A percentile compares a stretch with the other conserved stretches of the same genome.
Evolutionary conservation across 495 filamentous ascomycete species (phyloP).

Genomic region (Cenococcum geophilum): DNA sequence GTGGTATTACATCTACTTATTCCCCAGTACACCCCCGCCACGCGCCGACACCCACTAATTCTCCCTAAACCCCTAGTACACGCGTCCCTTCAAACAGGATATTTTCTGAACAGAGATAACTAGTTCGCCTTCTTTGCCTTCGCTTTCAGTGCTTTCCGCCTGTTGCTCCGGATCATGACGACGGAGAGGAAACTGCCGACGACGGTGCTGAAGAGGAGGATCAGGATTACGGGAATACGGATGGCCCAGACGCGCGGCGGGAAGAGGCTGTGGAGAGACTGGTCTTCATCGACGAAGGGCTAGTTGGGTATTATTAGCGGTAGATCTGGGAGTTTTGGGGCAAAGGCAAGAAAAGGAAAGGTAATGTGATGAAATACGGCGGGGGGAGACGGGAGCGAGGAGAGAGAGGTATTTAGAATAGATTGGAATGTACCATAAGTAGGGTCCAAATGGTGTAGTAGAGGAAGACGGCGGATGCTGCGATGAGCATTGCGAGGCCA

Average conservation of each 20-base stretch:
- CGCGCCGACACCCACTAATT: no score
- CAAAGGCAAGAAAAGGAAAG: background rate
- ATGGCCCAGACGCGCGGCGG: slow-evolving; percentile 98
- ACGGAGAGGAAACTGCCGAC: slow-evolving; percentile 93
- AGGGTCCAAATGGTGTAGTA: slow-evolving; percentile 99
- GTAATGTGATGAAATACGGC: background rate
- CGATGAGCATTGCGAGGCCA: slow-evolving; percentile 95
- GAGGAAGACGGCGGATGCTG: slow-evolving; percentile 89
- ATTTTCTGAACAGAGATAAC: background rate
- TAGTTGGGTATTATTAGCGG: slow-evolving; percentile 36
- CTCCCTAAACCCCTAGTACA: no score
- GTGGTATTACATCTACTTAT: no score
- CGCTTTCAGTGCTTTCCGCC: slow-evolving; percentile 92
- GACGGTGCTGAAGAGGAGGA: slow-evolving; percentile 84
- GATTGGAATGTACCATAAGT: slow-evolving; percentile 64
- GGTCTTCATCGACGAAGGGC: slow-evolving; percentile 94
- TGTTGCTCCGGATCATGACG: slow-evolving; percentile 98
- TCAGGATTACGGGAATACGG: slow-evolving; percentile 93
- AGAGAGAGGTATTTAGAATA: background rate
- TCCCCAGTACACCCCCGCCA: no score
- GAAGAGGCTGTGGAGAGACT: slow-evolving; percentile 91
- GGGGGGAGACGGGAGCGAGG: background rate
- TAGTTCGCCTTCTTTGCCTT: slow-evolving; percentile 57
- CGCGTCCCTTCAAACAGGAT: background rate
- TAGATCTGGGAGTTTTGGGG: background rate